Conservation (phyloP, 2,329 filamentous ascomycete species). For the Ciborinia camelliae region DNA sequence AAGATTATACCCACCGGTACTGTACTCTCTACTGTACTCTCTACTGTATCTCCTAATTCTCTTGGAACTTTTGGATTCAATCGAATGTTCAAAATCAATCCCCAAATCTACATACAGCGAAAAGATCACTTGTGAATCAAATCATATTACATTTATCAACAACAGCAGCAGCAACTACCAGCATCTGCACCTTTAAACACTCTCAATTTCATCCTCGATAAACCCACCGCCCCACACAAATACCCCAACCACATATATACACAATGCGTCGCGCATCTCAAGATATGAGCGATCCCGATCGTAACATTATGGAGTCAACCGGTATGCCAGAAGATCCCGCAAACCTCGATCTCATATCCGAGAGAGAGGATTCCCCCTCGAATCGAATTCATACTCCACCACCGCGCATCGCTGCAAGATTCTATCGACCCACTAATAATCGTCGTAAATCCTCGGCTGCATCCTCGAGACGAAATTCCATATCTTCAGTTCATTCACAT, state of each 20-base stretch:
- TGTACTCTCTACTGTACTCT: neutral
- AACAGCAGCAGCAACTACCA: constrained; percentile 2
- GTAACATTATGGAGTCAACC: constrained; percentile 36
- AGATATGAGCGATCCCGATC: constrained; percentile 37
- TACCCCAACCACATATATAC: constrained; percentile 9
- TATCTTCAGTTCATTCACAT: constrained; percentile 65
- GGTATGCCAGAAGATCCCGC: constrained; percentile 21
- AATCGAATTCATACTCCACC: constrained; percentile 57
- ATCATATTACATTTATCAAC: neutral
- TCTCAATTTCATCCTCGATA: constrained; percentile 9
- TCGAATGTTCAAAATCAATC: neutral
- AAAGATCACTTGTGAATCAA: neutral
- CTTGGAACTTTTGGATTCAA: neutral
- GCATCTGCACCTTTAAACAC: constrained; percentile 9
- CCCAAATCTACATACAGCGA: neutral
- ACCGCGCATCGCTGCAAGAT: constrained; percentile 73
- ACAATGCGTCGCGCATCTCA: constrained; percentile 37
- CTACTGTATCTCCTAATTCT: neutral
- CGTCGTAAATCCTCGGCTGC: constrained; percentile 73
- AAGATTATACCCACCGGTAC: too few species aligned
- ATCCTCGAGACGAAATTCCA: constrained; percentile 75
- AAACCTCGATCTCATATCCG: constrained; percentile 34
- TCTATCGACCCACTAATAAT: constrained; percentile 64
- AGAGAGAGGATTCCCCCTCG: constrained; percentile 32
- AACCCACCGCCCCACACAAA: constrained; percentile 14